Percentiles rank a stretch among this genome's conserved stretches.
Conservation (phyloP, 1,284 basidiomycete genomes). For the Anthracocystis setariae region DNA sequence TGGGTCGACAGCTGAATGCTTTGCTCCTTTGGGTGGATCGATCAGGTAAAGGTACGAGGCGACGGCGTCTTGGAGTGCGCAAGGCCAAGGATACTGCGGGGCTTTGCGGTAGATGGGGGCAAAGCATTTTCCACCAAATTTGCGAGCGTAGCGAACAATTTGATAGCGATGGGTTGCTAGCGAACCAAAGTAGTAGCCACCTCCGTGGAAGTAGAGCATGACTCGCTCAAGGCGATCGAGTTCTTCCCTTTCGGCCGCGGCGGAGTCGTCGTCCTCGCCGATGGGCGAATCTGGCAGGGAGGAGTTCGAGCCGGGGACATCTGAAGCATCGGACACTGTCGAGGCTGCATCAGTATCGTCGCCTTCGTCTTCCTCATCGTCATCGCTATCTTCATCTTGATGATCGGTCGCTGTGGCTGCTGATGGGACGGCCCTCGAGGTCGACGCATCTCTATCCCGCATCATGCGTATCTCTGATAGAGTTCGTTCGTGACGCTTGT, state of each 20-base stretch:
- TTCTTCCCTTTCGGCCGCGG: slow-evolving; percentile 48
- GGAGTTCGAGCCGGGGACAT: slow-evolving; percentile 20
- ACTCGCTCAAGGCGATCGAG: slow-evolving; percentile 59
- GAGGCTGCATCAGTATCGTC: slow-evolving; percentile 15
- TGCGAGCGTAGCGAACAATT: slow-evolving; percentile 68
- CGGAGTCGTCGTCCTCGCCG: slow-evolving; percentile 19
- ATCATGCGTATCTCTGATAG: slow-evolving; percentile 33
- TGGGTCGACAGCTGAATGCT: slow-evolving; percentile 77
- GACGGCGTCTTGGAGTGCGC: slow-evolving; percentile 85
- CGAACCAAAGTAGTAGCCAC: slow-evolving; percentile 71
- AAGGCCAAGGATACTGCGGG: slow-evolving; percentile 80
- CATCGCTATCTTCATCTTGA: neutral
- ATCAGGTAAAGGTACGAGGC: slow-evolving; percentile 82
- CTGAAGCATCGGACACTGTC: slow-evolving; percentile 2
- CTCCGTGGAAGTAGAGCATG: slow-evolving; percentile 65
- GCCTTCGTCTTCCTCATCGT: neutral
- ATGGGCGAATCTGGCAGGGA: slow-evolving; percentile 48
- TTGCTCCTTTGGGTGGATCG: slow-evolving; percentile 77
- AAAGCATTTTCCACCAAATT: slow-evolving; percentile 69
- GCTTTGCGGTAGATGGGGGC: slow-evolving; percentile 68
- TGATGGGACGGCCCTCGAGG: slow-evolving; percentile 22
- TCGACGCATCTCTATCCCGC: slow-evolving; percentile 31
- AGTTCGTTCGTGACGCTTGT: slow-evolving; percentile 38
- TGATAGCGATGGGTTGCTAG: slow-evolving; percentile 71
- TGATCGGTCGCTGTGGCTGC: neutral